Percentiles rank a stretch among this genome's conserved stretches.
phyloP scores from a whole-genome alignment of 345 rosid genomes.

The Populus ilicifolia region DNA sequence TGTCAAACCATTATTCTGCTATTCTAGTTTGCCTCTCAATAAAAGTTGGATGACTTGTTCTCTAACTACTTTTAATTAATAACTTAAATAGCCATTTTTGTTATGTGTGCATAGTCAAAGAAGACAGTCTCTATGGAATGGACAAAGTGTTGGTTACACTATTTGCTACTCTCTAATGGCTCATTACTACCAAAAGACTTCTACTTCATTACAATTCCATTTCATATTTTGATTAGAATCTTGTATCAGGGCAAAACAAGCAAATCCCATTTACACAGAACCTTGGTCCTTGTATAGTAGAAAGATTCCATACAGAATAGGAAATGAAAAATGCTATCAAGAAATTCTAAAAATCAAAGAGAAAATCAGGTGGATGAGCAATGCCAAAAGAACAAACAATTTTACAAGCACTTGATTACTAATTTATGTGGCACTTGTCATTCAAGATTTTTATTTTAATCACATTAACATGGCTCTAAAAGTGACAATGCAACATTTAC shows the following conservation, averaged over 20 bases:
- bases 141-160: not conserved
- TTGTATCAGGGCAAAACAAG: not conserved
- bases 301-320: no score
- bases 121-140: not conserved
- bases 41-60: not conserved
- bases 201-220: not conserved
- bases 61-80: not conserved
- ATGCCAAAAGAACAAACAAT: not conserved
- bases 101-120: not conserved
- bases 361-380: no score
- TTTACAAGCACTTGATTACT: not conserved
- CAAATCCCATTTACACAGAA: not conserved
- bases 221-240: not conserved
- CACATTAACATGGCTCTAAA: not conserved
- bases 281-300: not conserved
- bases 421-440: not conserved
- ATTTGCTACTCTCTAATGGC: not conserved
- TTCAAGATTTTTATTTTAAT: not conserved
- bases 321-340: not conserved
- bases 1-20: not conserved
- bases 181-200: not conserved
- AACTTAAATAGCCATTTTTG: not conserved
- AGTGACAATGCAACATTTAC: not conserved
- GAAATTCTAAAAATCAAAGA: no score
- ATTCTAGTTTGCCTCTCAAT: not conserved